These are phyloP conservation scores for Nemania diffusa DNA, from an alignment of 2,329 filamentous ascomycete species.

Conservation along the genomic window DNA sequence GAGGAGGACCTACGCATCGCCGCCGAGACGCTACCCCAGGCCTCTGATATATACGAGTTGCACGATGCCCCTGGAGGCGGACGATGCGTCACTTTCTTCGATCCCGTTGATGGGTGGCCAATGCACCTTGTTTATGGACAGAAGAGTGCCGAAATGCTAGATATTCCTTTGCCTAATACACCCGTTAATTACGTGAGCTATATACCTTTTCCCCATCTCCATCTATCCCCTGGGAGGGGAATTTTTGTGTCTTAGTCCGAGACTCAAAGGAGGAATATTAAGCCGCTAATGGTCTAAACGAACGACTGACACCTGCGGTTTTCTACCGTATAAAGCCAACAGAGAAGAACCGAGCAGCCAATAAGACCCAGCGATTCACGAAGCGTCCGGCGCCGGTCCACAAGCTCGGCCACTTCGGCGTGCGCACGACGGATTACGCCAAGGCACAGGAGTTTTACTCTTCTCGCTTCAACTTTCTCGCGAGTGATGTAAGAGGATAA, in stretches of 20 bases:
- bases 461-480: slow-evolving; percentile 61
- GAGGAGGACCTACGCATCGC: slow-evolving; percentile 65
- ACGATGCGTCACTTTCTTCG: slow-evolving; percentile 61
- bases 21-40: slow-evolving; percentile 57
- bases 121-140: slow-evolving; percentile 69
- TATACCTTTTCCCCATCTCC: neutral
- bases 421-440: slow-evolving; percentile 63
- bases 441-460: slow-evolving; percentile 62
- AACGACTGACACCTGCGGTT: slow-evolving; percentile 1
- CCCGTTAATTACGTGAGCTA: slow-evolving; percentile 58
- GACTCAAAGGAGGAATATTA: neutral
- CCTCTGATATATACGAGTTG: slow-evolving; percentile 60
- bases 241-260: neutral
- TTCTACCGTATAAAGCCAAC: slow-evolving; percentile 50
- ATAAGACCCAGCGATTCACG: slow-evolving; percentile 63
- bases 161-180: slow-evolving; percentile 54
- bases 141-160: slow-evolving; percentile 50
- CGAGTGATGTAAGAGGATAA: slow-evolving; percentile 56
- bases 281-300: slow-evolving; percentile 6
- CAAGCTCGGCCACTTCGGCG: slow-evolving; percentile 66
- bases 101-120: slow-evolving; percentile 65
- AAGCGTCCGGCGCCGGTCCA: slow-evolving; percentile 61
- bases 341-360: slow-evolving; percentile 60
- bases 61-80: slow-evolving; percentile 64
- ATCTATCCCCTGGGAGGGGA: neutral